Conservation (phyloP, 192 early-diverging fungal genomes). For the Neocallimastix lanati region DNA sequence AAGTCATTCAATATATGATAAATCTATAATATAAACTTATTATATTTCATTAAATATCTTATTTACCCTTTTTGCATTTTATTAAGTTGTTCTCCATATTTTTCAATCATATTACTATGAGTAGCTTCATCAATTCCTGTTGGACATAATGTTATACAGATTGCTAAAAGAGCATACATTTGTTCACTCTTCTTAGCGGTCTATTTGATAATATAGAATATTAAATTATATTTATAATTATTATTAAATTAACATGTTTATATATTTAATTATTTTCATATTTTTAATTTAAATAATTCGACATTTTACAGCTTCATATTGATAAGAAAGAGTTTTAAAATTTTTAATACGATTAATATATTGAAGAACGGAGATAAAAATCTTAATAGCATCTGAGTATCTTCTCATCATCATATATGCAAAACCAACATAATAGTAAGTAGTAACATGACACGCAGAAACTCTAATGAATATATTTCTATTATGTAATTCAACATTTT, state of each 20-base stretch:
- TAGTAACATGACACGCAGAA: constrained; percentile 88
- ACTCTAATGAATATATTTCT: constrained; percentile 82
- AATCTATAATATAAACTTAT: no score
- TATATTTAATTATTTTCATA: no score
- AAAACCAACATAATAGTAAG: constrained; percentile 94
- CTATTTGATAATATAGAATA: no score
- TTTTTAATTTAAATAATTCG: no score
- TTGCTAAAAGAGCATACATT: constrained; percentile 83
- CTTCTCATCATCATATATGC: constrained; percentile 97
- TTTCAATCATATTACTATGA: constrained; percentile 71
- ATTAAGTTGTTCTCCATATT: constrained; percentile 80
- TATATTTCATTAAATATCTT: no score
- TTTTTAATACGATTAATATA: constrained; percentile 84
- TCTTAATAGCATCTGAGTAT: constrained; percentile 85
- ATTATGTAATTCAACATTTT: constrained; percentile 79
- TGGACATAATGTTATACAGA: constrained; percentile 81
- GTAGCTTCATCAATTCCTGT: constrained; percentile 84
- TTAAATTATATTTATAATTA: no score
- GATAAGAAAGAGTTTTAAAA: constrained; percentile 80
- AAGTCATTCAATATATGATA: no score
- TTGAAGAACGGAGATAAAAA: constrained; percentile 76
- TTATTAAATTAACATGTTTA: no score
- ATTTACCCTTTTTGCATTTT: constrained; percentile 63
- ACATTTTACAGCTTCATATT: constrained; percentile 76
- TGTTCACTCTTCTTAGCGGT: constrained; percentile 84